These are phyloP conservation scores for Rhodotorula sp. DNA, from an alignment of 1,284 basidiomycete genomes.

Conservation along the genomic window DNA sequence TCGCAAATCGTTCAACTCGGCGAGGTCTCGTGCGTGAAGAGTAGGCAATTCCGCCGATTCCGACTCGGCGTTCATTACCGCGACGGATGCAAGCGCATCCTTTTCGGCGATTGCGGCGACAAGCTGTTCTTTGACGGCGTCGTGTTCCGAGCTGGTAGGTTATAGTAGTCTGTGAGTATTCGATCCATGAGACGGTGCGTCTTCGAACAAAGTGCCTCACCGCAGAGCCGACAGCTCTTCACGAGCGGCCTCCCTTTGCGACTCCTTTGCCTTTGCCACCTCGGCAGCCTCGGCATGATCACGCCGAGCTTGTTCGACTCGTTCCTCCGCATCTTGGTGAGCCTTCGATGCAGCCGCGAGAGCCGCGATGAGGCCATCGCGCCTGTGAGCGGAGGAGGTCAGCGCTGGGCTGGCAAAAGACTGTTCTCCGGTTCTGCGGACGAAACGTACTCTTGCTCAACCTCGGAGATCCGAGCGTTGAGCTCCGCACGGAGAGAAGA, in stretches of 20 bases:
- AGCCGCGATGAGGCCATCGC: background rate
- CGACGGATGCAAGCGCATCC: background rate
- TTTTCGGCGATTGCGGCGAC: background rate
- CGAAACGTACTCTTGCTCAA: background rate
- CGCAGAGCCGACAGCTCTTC: no score
- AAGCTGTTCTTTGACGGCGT: background rate
- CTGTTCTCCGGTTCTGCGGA: no score
- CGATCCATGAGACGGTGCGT: background rate
- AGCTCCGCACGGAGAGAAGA: background rate
- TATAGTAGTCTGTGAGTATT: background rate
- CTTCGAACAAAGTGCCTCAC: background rate
- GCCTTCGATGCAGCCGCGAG: background rate
- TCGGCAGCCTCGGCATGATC: background rate
- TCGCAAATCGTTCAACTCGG: slow-evolving; percentile 3
- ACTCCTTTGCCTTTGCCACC: no score
- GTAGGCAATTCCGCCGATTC: no score
- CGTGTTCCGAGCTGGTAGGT: background rate
- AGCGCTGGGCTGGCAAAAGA: no score
- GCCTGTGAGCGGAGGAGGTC: background rate
- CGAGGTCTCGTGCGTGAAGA: background rate
- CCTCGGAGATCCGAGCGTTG: background rate
- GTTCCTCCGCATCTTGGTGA: background rate
- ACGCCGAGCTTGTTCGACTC: background rate
- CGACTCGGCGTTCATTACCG: no score
- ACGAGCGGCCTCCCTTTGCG: no score